Percentiles rank a stretch among this genome's conserved stretches.
These are phyloP conservation scores for Cenococcum geophilum DNA, from an alignment of 495 filamentous ascomycete species.

Conservation along the genomic window DNA sequence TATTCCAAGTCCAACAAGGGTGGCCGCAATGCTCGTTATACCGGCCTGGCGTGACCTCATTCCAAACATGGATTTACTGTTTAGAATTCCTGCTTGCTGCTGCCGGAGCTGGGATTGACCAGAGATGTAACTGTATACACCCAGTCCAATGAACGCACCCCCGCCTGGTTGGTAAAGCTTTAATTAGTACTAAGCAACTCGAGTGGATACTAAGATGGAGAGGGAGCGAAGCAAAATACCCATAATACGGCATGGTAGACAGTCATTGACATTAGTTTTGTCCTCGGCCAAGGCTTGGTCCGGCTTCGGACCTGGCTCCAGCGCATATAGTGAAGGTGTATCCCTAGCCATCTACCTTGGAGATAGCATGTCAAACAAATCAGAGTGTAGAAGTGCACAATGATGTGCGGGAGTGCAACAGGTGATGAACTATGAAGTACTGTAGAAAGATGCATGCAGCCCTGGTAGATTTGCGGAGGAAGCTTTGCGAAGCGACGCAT, in stretches of 20 bases:
- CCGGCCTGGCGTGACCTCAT: conserved; percentile 65
- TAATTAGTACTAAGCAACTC: neutral
- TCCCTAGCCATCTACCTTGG: neutral
- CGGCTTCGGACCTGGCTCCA: conserved; percentile 4
- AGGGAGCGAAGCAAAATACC: conserved; percentile 15
- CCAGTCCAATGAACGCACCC: conserved; percentile 82
- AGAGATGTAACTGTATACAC: conserved; percentile 76
- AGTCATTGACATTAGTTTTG: conserved; percentile 32
- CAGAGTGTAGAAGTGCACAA: no score
- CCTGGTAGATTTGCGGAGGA: conserved; percentile 5
- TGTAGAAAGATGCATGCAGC: neutral
- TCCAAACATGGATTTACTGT: conserved; percentile 66
- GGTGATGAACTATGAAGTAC: no score
- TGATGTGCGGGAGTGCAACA: no score
- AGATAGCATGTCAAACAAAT: no score
- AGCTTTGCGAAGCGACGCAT: neutral
- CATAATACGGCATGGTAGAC: conserved; percentile 38
- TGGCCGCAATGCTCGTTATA: conserved; percentile 63
- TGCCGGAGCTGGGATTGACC: conserved; percentile 68
- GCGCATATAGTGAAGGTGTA: neutral
- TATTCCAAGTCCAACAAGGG: conserved; percentile 63
- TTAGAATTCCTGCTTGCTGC: conserved; percentile 62
- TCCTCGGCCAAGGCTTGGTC: conserved; percentile 27
- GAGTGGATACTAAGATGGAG: neutral
- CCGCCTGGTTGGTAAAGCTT: conserved; percentile 50